These are phyloP conservation scores for Polyrhizophydium stewartii DNA, from an alignment of 371 early-diverging fungal genomes.

Conservation along the genomic window DNA sequence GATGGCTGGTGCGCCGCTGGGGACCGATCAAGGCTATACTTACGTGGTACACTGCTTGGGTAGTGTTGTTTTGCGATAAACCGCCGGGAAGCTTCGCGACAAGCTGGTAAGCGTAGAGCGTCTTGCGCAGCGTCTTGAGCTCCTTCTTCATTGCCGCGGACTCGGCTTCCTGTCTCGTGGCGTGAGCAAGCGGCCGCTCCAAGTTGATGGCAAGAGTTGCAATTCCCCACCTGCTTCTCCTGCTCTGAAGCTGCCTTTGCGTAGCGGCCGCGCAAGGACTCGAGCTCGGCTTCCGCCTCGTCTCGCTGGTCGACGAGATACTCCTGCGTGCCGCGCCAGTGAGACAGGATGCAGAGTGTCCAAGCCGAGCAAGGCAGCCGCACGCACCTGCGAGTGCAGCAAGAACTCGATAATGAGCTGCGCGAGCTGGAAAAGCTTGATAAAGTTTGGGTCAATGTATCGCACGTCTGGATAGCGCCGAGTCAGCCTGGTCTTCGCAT, in stretches of 20 bases:
- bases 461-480: conserved; percentile 24
- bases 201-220: no score
- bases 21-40: neutral
- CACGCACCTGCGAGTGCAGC: conserved; percentile 37
- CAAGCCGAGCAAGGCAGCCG: no score
- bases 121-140: conserved; percentile 33
- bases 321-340: no score
- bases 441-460: conserved; percentile 42
- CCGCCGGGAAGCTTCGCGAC: conserved; percentile 39
- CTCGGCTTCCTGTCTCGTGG: conserved; percentile 18
- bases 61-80: conserved; percentile 4
- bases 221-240: no score
- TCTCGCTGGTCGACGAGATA: conserved; percentile 2
- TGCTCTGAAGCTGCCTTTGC: no score
- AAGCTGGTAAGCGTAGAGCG: conserved; percentile 47
- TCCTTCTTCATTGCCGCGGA: conserved; percentile 33
- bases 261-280: conserved; percentile 1
- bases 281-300: neutral
- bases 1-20: neutral
- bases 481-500: neutral
- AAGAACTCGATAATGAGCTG: conserved; percentile 54
- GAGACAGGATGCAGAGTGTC: no score
- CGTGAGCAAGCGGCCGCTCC: no score
- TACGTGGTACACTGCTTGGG: conserved; percentile 5
- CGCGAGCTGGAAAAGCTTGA: conserved; percentile 48